Evolutionary conservation across 2,329 filamentous ascomycete genomes (phyloP), one percentile per base, ranked within the genome.

Genomic region (Bimuria novae-zelandiae): DNA sequence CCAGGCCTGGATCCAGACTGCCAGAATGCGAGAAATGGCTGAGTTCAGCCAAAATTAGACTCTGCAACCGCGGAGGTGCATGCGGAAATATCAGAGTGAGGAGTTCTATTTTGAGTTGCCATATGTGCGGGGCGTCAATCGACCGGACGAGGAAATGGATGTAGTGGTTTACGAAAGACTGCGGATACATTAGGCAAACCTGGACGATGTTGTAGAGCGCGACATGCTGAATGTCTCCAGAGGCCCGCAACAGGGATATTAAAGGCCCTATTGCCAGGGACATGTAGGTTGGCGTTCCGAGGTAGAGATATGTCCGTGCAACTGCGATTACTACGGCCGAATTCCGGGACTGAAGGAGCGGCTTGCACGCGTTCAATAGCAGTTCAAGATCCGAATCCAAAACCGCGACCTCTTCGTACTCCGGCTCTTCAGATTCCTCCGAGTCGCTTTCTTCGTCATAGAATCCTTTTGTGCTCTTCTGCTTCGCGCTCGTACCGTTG

Each of bases 21-120:
- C 88, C 85, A 0, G 97, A 97, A 75, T 97, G 93, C 63, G 96
- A 92, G 14, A 97, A 97, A 75, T 97, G 93, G 67, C 96, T 92
- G 5, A 99, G 82, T 70, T 99, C 94, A 60, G 89, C 92, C 45
- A 99, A 81, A 40, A 97, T 90, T 6, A 99, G 81, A 51, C 89
- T 89, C 73, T 96, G 95, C 54, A 89, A 79, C 54, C 90, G 87
- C 8, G 84, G 72, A 5, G 87, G 86, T 59, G 87, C 87, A 68
- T 96, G 84, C 0, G 93, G 92, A 65, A 97, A 99, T 61, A 97
- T 87, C 55, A 99, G 81, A 0, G 94, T 93, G 50, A 97, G 79
- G 3, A 96, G 79, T 72, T 99, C 95, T 22, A 99, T 81, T 75
- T 99, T 99, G 33, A 97, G 81, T 56, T 89, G 87, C 90, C 92